A percentile compares a stretch with the other conserved stretches of the same genome.
Evolutionary conservation across 352 stramenopile genomes (phyloP).

Genomic region (Phytopythium oedochilum): DNA sequence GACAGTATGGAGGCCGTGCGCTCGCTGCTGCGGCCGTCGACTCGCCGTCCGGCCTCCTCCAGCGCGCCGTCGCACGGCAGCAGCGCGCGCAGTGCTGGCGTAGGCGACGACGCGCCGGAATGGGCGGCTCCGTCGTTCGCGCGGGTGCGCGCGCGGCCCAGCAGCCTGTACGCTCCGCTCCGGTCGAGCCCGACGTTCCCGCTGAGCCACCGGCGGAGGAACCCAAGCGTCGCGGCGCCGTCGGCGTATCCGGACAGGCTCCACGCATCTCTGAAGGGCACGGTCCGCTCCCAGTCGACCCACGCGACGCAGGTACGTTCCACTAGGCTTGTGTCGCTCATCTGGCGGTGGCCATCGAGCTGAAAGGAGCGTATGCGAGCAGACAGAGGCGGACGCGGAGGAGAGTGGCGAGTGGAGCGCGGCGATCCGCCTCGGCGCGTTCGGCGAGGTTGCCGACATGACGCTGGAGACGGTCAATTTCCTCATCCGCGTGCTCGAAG

Average conservation of each 20-base stretch:
- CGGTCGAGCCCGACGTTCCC: slow-evolving; percentile 31
- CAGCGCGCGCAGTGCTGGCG: neutral
- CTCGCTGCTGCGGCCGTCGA: slow-evolving; percentile 17
- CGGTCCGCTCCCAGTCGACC: slow-evolving; percentile 11
- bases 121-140: slow-evolving; percentile 38
- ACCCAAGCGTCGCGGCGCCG: slow-evolving; percentile 4
- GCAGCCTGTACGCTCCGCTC: slow-evolving; percentile 33
- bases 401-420: neutral
- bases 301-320: slow-evolving; percentile 17
- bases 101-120: slow-evolving; percentile 4
- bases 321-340: neutral
- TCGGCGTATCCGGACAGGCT: neutral
- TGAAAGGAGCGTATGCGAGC: slow-evolving; percentile 1
- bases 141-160: slow-evolving; percentile 32
- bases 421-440: slow-evolving; percentile 27
- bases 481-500: slow-evolving; percentile 58
- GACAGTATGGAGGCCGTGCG: slow-evolving; percentile 26
- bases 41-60: slow-evolving; percentile 5
- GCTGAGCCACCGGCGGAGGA: slow-evolving; percentile 13
- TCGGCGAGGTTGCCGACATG: slow-evolving; percentile 47
- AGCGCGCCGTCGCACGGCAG: neutral
- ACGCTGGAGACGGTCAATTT: slow-evolving; percentile 62
- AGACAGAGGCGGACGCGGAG: neutral
- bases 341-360: neutral
- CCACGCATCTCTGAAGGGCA: neutral